Conservation (phyloP, 768 basidiomycete species). For the Phallus indusiatus region DNA sequence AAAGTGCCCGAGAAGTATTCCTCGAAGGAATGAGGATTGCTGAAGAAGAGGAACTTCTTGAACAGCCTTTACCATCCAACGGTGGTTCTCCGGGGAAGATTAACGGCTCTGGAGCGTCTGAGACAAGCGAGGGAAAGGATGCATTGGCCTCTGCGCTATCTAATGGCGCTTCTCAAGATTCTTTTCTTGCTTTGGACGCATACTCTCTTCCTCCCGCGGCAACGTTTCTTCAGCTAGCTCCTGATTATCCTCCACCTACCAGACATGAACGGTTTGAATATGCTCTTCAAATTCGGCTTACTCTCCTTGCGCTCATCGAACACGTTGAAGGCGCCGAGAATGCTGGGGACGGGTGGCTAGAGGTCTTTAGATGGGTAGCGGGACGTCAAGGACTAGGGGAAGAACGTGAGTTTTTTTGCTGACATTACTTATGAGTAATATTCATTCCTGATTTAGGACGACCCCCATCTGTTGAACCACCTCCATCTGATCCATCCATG, state of each 20-base stretch:
- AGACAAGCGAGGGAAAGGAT: background rate
- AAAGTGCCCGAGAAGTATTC: conserved; percentile 62
- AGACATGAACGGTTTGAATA: conserved; percentile 60
- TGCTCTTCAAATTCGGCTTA: conserved; percentile 78
- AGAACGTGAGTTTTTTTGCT: conserved; percentile 15
- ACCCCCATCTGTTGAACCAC: background rate
- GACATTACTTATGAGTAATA: background rate
- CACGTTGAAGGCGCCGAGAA: conserved; percentile 77
- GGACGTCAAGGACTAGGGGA: conserved; percentile 35
- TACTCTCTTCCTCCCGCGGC: conserved; percentile 30
- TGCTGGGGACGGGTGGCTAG: conserved; percentile 72
- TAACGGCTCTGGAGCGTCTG: background rate
- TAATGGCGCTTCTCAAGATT: background rate
- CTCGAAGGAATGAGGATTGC: conserved; percentile 64
- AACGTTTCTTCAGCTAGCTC: conserved; percentile 34
- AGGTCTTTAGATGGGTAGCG: conserved; percentile 81
- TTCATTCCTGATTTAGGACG: background rate
- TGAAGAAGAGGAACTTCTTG: conserved; percentile 33
- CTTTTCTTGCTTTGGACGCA: conserved; percentile 23
- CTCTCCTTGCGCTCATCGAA: conserved; percentile 73
- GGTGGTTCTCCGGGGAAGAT: conserved; percentile 2
- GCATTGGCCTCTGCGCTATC: background rate
- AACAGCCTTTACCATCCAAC: conserved; percentile 18
- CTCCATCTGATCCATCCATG: background rate
- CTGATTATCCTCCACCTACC: conserved; percentile 41